Evolutionary conservation across 2,329 filamentous ascomycete genomes (phyloP), one percentile per base, ranked within the genome.

Genomic region (Xylaria hypoxylon): DNA sequence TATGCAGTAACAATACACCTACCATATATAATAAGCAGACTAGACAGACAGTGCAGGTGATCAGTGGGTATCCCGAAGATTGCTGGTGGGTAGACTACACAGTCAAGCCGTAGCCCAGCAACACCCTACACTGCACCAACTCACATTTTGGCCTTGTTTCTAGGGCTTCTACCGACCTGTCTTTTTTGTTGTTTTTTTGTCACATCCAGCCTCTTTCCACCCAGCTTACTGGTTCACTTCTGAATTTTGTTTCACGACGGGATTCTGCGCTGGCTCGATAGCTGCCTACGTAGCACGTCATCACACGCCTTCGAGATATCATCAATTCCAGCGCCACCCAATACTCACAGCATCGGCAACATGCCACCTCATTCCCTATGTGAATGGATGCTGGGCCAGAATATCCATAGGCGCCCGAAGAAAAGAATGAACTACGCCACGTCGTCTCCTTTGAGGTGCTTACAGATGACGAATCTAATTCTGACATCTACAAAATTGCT

Each of bases 391-490:
- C 68, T 80, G 1, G 80, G 80, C 31, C 78, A 77, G 56, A 82
- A 82, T 52, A 52, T 79, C n/a, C 13, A 13, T 11, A 53, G 68
- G 11, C 56, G 44, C 2, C 59, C 35, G 15, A 51, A 53, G 24
- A 67, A 55, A 47, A 5, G 2, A 69, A 44, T 8, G 38, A 52
- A 35, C 62, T 59, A 42, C 72, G 74, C 7, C 62, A 42, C 5
- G 66, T 76, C 4, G 69, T 73, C 24, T 59, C 82, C 45, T 77
- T 82, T 57, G 81, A 84, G 68, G 82, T 82, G 77, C 75, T 80
- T 15, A 86, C 85, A 11, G 84, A 87, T 67, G 84, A 87, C 48
- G 83, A 85, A 62, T 80, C 79, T n/a, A 80, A 82, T 7, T 78
- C 80, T 28, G 85, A 87, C 59, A 82, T 79, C 2, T 74, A 87